Conservation (phyloP, 2,329 filamentous ascomycete species). For the Penicillium thymicola region DNA sequence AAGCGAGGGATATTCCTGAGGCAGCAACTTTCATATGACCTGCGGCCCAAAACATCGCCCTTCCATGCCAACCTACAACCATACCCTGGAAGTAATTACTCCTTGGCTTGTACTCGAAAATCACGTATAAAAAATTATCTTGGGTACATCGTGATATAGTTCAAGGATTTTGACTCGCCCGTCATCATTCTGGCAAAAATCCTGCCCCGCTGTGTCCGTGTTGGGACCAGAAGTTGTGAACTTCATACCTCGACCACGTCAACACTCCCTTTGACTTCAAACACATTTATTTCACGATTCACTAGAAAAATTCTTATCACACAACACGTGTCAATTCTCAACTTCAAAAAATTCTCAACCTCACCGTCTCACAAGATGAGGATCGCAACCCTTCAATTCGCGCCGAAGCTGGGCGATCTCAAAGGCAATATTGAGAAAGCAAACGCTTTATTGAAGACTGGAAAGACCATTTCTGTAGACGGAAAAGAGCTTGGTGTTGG, state of each 20-base stretch:
- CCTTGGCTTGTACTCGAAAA: background rate
- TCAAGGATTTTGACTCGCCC: background rate
- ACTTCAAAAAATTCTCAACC: constrained; percentile 8
- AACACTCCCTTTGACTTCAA: background rate
- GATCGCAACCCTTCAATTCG: constrained; percentile 49
- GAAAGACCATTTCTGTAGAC: constrained; percentile 20
- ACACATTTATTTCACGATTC: background rate
- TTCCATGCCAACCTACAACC: background rate
- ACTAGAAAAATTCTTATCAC: background rate
- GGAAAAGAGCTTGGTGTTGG: constrained; percentile 14
- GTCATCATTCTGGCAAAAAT: constrained; percentile 12
- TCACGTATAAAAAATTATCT: background rate
- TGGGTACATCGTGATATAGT: background rate
- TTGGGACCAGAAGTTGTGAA: constrained; percentile 7
- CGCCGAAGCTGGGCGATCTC: constrained; percentile 43
- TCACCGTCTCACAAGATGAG: constrained; percentile 35
- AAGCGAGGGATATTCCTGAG: background rate
- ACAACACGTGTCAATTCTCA: background rate
- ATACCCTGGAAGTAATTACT: background rate
- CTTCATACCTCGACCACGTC: background rate
- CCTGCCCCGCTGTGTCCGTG: constrained; percentile 5
- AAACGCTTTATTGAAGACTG: constrained; percentile 41
- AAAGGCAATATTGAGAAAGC: constrained; percentile 45
- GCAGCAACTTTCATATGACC: background rate
- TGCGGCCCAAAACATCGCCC: background rate